phyloP scores from a whole-genome alignment of 345 rosid genomes.

The Aquilaria sinensis region DNA sequence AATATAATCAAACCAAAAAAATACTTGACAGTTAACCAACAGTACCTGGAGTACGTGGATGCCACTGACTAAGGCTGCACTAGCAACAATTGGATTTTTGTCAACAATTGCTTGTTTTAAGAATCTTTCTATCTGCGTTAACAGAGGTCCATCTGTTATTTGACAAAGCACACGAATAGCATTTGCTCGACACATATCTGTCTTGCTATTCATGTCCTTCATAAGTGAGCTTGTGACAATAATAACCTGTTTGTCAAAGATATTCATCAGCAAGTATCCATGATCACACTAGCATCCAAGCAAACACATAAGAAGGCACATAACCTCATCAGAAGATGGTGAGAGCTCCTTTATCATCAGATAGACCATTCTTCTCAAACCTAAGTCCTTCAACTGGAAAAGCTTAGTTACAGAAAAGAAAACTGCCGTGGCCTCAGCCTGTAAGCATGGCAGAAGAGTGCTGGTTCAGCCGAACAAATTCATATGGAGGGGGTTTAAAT shows the following conservation, averaged over 20 bases:
- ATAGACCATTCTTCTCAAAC: constrained; percentile 97
- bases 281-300: not conserved
- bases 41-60: constrained; percentile 90
- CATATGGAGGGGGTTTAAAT: too few species aligned
- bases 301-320: constrained; percentile 8
- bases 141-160: constrained; percentile 89
- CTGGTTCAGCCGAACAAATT: constrained; percentile 1
- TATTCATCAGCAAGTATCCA: not conserved
- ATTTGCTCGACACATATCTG: constrained; percentile 96
- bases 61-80: constrained; percentile 99
- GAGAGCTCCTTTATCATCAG: constrained; percentile 95
- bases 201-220: constrained; percentile 99
- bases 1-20: not conserved
- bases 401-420: constrained; percentile 97
- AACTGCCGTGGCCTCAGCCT: constrained; percentile 94
- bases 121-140: constrained; percentile 89
- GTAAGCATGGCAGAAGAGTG: constrained; percentile 15
- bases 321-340: constrained; percentile 97
- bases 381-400: constrained; percentile 88
- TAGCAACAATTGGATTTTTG: constrained; percentile 96
- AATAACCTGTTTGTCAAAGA: constrained; percentile 50
- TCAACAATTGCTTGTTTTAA: constrained; percentile 98
- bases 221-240: constrained; percentile 96
- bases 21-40: not conserved
- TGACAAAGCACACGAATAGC: constrained; percentile 97